Evolutionary conservation across 805 yeast genomes (phyloP).

Genomic region (Lachancea meyersii): DNA sequence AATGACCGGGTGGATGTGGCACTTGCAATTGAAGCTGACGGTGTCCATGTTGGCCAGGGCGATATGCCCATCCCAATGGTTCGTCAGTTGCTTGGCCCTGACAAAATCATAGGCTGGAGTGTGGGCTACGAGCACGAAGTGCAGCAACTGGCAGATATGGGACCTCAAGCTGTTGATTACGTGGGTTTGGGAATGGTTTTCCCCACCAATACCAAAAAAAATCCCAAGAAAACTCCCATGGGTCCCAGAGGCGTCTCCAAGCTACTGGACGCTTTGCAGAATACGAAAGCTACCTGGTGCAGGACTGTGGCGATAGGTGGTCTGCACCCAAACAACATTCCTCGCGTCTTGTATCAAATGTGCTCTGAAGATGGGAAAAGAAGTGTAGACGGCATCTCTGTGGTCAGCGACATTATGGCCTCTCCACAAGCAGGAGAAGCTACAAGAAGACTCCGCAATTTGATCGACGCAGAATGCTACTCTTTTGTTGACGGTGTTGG

Average conservation of each 20-base stretch:
- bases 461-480: conserved; percentile 18
- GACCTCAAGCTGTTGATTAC: conserved; percentile 51
- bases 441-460: conserved; percentile 35
- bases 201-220: conserved; percentile 65
- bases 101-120: conserved; percentile 75
- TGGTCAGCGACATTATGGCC: conserved; percentile 83
- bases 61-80: conserved; percentile 60
- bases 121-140: conserved; percentile 54
- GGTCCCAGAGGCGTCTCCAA: conserved; percentile 64
- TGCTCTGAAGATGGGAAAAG: conserved; percentile 40
- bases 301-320: conserved; percentile 80
- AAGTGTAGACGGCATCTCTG: conserved; percentile 73
- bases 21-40: conserved; percentile 82
- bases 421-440: conserved; percentile 46
- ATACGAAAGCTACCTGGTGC: conserved; percentile 34
- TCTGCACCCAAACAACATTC: conserved; percentile 55
- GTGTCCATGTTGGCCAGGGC: conserved; percentile 89
- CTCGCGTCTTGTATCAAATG: conserved; percentile 47
- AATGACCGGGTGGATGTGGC: conserved; percentile 89
- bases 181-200: conserved; percentile 81
- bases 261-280: conserved; percentile 43
- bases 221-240: conserved; percentile 47
- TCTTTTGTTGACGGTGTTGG: conserved; percentile 8
- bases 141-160: conserved; percentile 28
- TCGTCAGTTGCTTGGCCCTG: conserved; percentile 60